phyloP scores from a whole-genome alignment of 139 green algal species.

The Mesotaenium endlicherianum region DNA sequence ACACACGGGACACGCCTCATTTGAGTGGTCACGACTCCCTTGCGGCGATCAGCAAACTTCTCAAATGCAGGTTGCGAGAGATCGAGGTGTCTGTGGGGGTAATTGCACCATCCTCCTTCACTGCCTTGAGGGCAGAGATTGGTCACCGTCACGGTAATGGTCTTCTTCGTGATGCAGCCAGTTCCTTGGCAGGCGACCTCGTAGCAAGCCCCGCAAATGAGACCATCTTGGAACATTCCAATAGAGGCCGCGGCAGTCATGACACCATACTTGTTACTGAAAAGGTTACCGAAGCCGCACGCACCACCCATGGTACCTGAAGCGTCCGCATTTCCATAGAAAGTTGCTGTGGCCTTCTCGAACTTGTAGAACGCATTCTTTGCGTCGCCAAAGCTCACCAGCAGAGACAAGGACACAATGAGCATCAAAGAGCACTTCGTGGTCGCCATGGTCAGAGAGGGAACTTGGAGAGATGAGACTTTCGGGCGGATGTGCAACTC shows the following conservation, averaged over 20 bases:
- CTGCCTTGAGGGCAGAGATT: conserved; percentile 22
- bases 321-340: conserved; percentile 24
- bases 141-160: conserved; percentile 33
- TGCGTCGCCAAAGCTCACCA: background rate
- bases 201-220: conserved; percentile 18
- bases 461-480: too few relatives aligned
- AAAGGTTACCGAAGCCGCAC: conserved; percentile 44
- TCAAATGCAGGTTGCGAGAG: conserved; percentile 11
- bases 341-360: conserved; percentile 6
- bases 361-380: background rate
- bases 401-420: background rate
- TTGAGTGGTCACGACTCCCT: background rate
- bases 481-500: too few relatives aligned
- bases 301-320: conserved; percentile 34
- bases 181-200: conserved; percentile 15
- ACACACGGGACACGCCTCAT: conserved; percentile 16
- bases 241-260: conserved; percentile 29
- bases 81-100: conserved; percentile 11
- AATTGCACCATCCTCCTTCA: conserved; percentile 9
- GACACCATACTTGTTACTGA: conserved; percentile 2
- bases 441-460: too few relatives aligned
- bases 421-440: too few relatives aligned
- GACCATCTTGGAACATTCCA: conserved; percentile 15
- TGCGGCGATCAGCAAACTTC: background rate
- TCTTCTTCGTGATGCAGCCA: background rate